phyloP scores from a whole-genome alignment of 208 protist species.

The Balamuthia mandrillaris region DNA sequence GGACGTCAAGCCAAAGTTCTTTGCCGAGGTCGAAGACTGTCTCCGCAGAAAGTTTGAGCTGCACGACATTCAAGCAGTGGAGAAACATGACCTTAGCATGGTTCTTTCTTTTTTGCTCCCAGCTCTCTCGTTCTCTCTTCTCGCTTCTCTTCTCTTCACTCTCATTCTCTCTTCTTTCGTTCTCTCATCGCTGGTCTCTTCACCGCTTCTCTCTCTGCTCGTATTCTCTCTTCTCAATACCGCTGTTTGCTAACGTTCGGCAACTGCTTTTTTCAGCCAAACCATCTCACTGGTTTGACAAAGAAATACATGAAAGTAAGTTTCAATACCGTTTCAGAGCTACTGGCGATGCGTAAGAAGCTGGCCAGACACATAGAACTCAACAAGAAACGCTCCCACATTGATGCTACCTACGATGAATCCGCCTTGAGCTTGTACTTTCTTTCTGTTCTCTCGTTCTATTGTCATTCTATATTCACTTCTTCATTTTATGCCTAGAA shows the following conservation, averaged over 20 bases:
- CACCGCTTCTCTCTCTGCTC: neutral
- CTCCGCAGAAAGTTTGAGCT: slow-evolving; percentile 87
- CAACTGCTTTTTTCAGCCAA: slow-evolving; percentile 61
- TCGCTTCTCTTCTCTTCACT: neutral
- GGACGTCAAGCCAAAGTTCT: slow-evolving; percentile 71
- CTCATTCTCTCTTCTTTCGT: neutral
- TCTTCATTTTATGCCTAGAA: neutral
- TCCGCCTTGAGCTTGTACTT: slow-evolving; percentile 19
- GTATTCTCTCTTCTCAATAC: neutral
- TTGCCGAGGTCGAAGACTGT: slow-evolving; percentile 90
- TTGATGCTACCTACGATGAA: slow-evolving; percentile 2
- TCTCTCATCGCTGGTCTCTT: neutral
- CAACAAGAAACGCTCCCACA: slow-evolving; percentile 40
- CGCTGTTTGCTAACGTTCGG: neutral
- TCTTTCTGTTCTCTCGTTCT: neutral
- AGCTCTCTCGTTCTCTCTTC: neutral
- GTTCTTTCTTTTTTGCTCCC: slow-evolving; percentile 33
- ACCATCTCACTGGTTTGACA: slow-evolving; percentile 92
- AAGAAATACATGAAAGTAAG: slow-evolving; percentile 87
- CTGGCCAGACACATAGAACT: slow-evolving; percentile 47
- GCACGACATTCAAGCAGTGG: slow-evolving; percentile 74
- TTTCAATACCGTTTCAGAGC: slow-evolving; percentile 89
- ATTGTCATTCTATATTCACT: neutral
- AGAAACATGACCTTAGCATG: slow-evolving; percentile 93
- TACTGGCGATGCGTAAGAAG: slow-evolving; percentile 81